Evolutionary conservation across 352 stramenopile species (phyloP), one percentile per base, ranked within the genome.

Genomic region (Phytophthora pseudosyringae): DNA sequence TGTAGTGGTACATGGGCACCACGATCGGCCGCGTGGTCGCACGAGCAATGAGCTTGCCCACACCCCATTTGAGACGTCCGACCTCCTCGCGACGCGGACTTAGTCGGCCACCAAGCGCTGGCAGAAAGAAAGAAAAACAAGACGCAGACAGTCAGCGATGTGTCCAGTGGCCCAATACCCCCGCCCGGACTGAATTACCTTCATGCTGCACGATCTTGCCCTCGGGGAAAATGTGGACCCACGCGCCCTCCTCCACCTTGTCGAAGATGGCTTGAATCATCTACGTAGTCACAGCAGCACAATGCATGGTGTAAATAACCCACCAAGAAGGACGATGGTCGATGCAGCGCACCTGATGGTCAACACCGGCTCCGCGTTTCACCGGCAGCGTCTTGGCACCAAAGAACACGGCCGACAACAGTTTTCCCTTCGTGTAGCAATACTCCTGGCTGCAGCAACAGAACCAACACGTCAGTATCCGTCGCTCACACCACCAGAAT

Each of bases 221-320:
- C 73, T 97, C 89, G 0, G 89, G 89, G 53, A 95, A 97, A 55
- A 97, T 88, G 66, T 97, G 89, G 4, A 97, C 82, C 89, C 89
- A 97, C 15, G 84, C 57, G 12, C 89, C 89, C 9, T 83, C 51
- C 47, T 93, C 75, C 16, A 93, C 78, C 53, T 93, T 91, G 40
- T 97, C 67, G 47, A 94, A 95, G 48, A 97, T 78, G 10, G 78
- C 64, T 53, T 79, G 66, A 1, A 97, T 68, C 80, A 95, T 93
- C 76, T 92, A 54, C 2, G 35, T 5, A 11, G 26, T 10, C 35
- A 16, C 12, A 32, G 13, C 21, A 44, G 5, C 12, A 46, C 15
- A 39, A 3, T 12, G 7, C 38, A n/a, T 21, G n/a, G n/a, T 15
- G 16, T 43, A n/a, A 50, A 8, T 32, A 26, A 43, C 5, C 40